These are phyloP conservation scores for Nakazawaea wyomingensis DNA, from an alignment of 805 yeast genomes.

Conservation along the genomic window DNA sequence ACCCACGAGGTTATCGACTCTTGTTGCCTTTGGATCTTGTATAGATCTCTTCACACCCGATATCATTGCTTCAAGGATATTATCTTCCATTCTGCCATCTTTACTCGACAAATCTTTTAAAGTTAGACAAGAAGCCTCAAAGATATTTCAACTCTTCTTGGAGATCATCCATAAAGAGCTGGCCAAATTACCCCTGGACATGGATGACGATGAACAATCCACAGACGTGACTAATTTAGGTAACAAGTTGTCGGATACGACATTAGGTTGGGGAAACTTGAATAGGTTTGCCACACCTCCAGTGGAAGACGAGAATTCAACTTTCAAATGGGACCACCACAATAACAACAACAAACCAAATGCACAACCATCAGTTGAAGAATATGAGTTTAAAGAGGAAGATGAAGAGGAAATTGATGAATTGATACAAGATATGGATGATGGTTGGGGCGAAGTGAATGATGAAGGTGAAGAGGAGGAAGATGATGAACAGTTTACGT, in stretches of 20 bases:
- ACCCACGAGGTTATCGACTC: constrained; percentile 70
- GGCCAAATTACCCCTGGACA: constrained; percentile 25
- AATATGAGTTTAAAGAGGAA: constrained; percentile 1
- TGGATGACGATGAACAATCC: constrained; percentile 15
- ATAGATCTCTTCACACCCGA: constrained; percentile 65
- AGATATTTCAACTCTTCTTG: constrained; percentile 59
- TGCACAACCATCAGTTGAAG: no score
- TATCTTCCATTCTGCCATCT: constrained; percentile 83
- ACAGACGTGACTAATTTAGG: constrained; percentile 10
- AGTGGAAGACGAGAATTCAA: constrained; percentile 18
- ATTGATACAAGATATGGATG: constrained; percentile 7
- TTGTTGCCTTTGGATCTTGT: constrained; percentile 64
- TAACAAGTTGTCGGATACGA: constrained; percentile 19
- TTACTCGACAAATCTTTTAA: constrained; percentile 67
- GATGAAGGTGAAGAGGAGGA: constrained; percentile 15
- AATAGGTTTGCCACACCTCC: constrained; percentile 14
- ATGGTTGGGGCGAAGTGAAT: constrained; percentile 14
- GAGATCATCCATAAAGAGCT: constrained; percentile 46
- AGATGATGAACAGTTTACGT: background rate
- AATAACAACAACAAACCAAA: no score
- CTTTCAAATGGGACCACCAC: constrained; percentile 9
- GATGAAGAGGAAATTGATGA: constrained; percentile 10
- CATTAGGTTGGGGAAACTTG: constrained; percentile 17
- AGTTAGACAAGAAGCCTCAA: constrained; percentile 69
- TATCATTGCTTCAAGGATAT: constrained; percentile 70